A percentile compares a stretch with the other conserved stretches of the same genome.
phyloP scores from a whole-genome alignment of 495 filamentous ascomycete species.

The Glonium stellatum region DNA sequence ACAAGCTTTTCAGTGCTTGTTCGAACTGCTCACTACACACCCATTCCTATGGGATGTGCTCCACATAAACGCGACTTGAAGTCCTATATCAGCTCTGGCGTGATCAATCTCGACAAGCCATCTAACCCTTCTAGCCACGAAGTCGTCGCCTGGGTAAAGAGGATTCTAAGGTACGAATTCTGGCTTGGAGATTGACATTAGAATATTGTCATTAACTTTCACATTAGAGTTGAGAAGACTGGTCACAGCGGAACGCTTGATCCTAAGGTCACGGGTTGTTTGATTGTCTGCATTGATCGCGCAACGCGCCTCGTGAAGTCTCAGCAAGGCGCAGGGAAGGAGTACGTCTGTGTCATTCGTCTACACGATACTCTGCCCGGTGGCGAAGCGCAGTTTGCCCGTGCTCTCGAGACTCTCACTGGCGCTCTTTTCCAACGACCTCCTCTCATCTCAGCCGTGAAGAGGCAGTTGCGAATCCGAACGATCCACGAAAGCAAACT shows the following conservation, averaged over 20 bases:
- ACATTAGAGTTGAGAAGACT: conserved; percentile 79
- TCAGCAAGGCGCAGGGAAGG: conserved; percentile 94
- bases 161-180: conserved; percentile 68
- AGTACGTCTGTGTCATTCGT: conserved; percentile 78
- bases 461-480: conserved; percentile 93
- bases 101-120: conserved; percentile 98
- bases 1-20: conserved; percentile 56
- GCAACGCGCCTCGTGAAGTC: conserved; percentile 96
- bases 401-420: conserved; percentile 88
- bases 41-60: conserved; percentile 79
- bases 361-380: conserved; percentile 88
- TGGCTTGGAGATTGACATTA: not conserved
- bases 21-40: conserved; percentile 86
- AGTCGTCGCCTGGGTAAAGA: conserved; percentile 97
- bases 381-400: conserved; percentile 78
- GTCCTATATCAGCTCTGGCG: conserved; percentile 88
- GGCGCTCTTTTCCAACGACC: conserved; percentile 96
- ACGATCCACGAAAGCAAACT: conserved; percentile 94
- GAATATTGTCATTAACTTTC: not conserved
- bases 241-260: conserved; percentile 96
- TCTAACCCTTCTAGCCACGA: conserved; percentile 97
- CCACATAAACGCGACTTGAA: conserved; percentile 89
- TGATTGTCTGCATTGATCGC: conserved; percentile 49
- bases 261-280: conserved; percentile 86
- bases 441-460: conserved; percentile 94